Evolutionary conservation across 1,284 basidiomycete genomes (phyloP).

Genomic region (Ganoderma lucidum): DNA sequence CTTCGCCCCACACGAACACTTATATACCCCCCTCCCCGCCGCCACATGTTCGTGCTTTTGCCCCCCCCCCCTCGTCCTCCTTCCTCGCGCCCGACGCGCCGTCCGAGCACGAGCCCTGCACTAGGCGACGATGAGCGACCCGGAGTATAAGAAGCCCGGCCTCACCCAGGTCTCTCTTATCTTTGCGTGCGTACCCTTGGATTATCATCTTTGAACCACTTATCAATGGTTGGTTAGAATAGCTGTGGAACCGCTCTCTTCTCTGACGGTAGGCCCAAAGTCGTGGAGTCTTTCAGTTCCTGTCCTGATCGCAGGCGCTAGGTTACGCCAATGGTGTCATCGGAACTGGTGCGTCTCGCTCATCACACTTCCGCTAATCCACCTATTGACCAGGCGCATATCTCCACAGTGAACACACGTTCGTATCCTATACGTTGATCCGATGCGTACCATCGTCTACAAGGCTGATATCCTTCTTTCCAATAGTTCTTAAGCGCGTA

Average conservation of each 20-base stretch:
- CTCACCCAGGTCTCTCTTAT: conserved; percentile 74
- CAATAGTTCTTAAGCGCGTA: conserved; percentile 66
- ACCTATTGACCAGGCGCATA: conserved; percentile 7
- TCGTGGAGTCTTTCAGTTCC: neutral
- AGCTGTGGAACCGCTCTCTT: conserved; percentile 88
- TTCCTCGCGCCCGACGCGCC: conserved; percentile 25
- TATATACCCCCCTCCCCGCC: conserved; percentile 20
- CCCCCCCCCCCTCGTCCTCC: conserved; percentile 18
- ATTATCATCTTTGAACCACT: neutral
- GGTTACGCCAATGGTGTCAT: conserved; percentile 88
- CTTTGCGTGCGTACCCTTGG: conserved; percentile 69
- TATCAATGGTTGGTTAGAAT: conserved; percentile 4
- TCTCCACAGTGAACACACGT: conserved; percentile 69
- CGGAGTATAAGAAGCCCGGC: conserved; percentile 29
- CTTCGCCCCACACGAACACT: conserved; percentile 6
- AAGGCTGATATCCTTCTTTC: conserved; percentile 16
- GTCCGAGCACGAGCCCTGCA: conserved; percentile 30
- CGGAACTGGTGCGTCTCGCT: conserved; percentile 63
- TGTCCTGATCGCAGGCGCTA: conserved; percentile 37
- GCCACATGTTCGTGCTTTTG: conserved; percentile 19
- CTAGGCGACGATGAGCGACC: conserved; percentile 29
- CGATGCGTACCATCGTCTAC: neutral
- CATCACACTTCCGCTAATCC: neutral
- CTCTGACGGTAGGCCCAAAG: conserved; percentile 70
- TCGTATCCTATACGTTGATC: conserved; percentile 36